A percentile compares a stretch with the other conserved stretches of the same genome.
Evolutionary conservation across 2,329 filamentous ascomycete genomes (phyloP).

Genomic region (Colletotrichum ledebouriae): DNA sequence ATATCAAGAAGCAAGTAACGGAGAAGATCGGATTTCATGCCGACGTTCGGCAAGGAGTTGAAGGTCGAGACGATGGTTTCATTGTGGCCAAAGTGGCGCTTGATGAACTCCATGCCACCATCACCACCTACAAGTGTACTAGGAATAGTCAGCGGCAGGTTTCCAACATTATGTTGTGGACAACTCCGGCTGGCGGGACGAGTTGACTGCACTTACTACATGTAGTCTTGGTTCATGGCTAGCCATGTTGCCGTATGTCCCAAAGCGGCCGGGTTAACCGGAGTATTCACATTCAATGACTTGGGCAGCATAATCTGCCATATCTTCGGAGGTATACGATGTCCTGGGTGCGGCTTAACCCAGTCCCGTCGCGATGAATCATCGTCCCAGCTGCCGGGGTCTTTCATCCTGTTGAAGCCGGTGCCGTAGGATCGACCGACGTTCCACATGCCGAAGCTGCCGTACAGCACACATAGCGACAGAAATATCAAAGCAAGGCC

Average conservation of each 20-base stretch:
- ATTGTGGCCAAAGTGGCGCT: conserved; percentile 40
- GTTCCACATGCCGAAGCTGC: not conserved
- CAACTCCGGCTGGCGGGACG: too few species aligned
- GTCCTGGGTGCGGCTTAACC: conserved; percentile 12
- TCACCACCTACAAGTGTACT: conserved; percentile 47
- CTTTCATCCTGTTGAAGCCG: not conserved
- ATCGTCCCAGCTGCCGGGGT: not conserved
- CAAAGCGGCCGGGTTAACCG: conserved; percentile 6
- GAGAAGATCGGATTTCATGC: conserved; percentile 74
- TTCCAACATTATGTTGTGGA: too few species aligned
- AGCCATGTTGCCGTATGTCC: conserved; percentile 40
- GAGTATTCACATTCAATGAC: conserved; percentile 1
- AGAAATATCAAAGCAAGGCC: not conserved
- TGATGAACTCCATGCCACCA: conserved; percentile 46
- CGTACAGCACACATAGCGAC: conserved; percentile 9
- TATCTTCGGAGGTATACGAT: conserved; percentile 33
- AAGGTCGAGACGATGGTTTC: conserved; percentile 44
- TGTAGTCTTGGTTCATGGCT: conserved; percentile 38
- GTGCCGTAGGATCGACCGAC: not conserved
- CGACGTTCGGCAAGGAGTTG: conserved; percentile 46
- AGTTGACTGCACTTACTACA: conserved; percentile 30
- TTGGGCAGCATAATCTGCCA: conserved; percentile 43
- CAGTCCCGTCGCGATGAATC: conserved; percentile 13
- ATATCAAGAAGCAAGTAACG: conserved; percentile 80
- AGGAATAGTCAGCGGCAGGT: too few species aligned